Percentiles rank a stretch among this genome's conserved stretches.
phyloP scores from a whole-genome alignment of 139 green algal species.

The Deuterostichococcus epilithicus region DNA sequence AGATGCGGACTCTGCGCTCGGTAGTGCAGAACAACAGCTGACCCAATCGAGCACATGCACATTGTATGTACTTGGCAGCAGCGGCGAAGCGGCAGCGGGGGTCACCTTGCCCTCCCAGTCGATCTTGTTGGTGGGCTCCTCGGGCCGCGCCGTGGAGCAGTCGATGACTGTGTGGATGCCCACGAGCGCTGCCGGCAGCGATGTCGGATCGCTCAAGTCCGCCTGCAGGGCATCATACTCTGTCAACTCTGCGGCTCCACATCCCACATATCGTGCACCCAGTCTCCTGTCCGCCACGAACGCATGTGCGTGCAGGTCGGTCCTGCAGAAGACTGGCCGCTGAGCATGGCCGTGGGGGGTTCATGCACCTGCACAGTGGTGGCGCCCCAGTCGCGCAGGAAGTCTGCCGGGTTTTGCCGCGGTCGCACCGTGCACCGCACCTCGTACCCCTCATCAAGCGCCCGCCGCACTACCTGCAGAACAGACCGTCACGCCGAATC shows the following conservation, averaged over 20 bases:
- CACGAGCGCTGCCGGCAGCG: conserved; percentile 92
- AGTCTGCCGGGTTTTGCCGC: conserved; percentile 90
- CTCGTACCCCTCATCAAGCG: conserved; percentile 97
- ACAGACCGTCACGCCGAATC: too few relatives aligned
- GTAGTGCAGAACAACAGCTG: too few relatives aligned
- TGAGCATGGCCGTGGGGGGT: background rate
- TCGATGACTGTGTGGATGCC: conserved; percentile 95
- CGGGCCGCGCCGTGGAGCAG: conserved; percentile 91
- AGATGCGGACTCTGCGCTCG: too few relatives aligned
- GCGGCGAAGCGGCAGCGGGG: too few relatives aligned
- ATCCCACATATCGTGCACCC: too few relatives aligned
- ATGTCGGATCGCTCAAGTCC: conserved; percentile 89
- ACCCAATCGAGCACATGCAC: too few relatives aligned
- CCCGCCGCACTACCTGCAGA: conserved; percentile 76
- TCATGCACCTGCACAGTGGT: conserved; percentile 73
- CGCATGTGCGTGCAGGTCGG: background rate
- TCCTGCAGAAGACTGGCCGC: background rate
- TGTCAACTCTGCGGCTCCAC: background rate
- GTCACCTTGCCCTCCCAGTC: conserved; percentile 96
- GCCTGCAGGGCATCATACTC: conserved; percentile 45
- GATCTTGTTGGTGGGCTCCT: conserved; percentile 86
- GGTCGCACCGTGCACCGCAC: conserved; percentile 90
- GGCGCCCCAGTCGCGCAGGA: conserved; percentile 97
- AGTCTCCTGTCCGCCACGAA: background rate
- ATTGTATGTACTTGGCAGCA: too few relatives aligned